phyloP scores from a whole-genome alignment of 2,329 filamentous ascomycete genomes.

The Knoxdaviesia proteae region DNA sequence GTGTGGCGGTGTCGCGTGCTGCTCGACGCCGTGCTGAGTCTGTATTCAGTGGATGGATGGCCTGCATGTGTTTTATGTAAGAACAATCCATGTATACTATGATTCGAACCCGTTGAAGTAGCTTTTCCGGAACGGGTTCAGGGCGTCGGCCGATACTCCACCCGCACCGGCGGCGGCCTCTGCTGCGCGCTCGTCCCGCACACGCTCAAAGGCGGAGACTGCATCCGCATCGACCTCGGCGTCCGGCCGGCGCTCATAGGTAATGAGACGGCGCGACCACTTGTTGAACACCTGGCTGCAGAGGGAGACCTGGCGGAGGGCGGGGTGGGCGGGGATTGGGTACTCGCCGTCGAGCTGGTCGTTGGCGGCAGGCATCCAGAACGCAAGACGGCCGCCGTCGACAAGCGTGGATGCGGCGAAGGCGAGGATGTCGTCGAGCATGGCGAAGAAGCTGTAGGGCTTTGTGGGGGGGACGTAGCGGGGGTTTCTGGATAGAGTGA shows the following conservation, averaged over 20 bases:
- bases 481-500: conserved; percentile 21
- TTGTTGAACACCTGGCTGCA: conserved; percentile 81
- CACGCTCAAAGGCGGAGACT: conserved; percentile 12
- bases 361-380: conserved; percentile 94
- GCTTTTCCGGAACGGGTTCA: conserved; percentile 37
- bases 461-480: conserved; percentile 73
- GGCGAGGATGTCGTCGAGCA: conserved; percentile 73
- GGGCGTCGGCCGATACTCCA: conserved; percentile 33
- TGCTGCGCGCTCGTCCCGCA: conserved; percentile 5
- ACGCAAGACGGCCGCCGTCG: conserved; percentile 57
- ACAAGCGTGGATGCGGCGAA: conserved; percentile 65
- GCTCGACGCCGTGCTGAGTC: too few species aligned
- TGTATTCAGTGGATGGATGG: too few species aligned
- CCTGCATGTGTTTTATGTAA: neutral
- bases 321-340: conserved; percentile 54
- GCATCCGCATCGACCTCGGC: conserved; percentile 25
- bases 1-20: too few species aligned
- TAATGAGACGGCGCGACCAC: conserved; percentile 79
- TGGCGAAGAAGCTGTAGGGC: conserved; percentile 76
- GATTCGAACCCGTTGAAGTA: conserved; percentile 36
- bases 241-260: conserved; percentile 54
- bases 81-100: conserved; percentile 3
- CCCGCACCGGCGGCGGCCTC: conserved; percentile 8
- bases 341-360: conserved; percentile 60
- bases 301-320: conserved; percentile 49